Conservation (phyloP, 192 early-diverging fungal species). For the Backusella mclennaniae region DNA sequence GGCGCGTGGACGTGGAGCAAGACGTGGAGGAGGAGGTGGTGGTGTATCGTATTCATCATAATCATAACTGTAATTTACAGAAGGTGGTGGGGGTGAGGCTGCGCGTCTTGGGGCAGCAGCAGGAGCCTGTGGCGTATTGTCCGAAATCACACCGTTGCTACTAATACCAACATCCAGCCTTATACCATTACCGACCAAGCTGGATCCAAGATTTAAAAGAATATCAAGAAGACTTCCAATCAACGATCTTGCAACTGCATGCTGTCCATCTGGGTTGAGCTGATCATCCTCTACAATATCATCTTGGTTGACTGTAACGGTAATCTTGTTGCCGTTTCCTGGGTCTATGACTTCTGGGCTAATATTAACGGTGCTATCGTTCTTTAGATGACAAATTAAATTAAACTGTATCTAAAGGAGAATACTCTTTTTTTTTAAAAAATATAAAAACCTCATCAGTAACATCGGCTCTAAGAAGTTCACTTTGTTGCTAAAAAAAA, state of each 20-base stretch:
- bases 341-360: not conserved
- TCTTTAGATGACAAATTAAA: not conserved
- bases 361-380: not conserved
- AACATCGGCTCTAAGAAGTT: not conserved
- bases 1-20: not conserved
- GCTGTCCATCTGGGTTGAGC: not conserved
- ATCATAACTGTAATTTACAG: not conserved
- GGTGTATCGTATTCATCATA: not conserved
- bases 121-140: not conserved
- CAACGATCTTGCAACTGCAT: not conserved
- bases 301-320: not conserved
- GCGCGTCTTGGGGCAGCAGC: not conserved
- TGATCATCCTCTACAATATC: not conserved
- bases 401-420: not conserved
- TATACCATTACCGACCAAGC: not conserved
- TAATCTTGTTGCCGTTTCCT: not conserved
- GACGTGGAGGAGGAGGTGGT: not conserved
- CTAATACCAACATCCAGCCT: not conserved
- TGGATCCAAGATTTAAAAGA: not conserved
- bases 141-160: not conserved
- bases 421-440: not conserved
- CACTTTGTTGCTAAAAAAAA: not conserved
- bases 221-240: not conserved
- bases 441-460: not conserved
- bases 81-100: not conserved